Evolutionary conservation across 371 early-diverging fungal species (phyloP).

Genomic region (Mucor racemosus): DNA sequence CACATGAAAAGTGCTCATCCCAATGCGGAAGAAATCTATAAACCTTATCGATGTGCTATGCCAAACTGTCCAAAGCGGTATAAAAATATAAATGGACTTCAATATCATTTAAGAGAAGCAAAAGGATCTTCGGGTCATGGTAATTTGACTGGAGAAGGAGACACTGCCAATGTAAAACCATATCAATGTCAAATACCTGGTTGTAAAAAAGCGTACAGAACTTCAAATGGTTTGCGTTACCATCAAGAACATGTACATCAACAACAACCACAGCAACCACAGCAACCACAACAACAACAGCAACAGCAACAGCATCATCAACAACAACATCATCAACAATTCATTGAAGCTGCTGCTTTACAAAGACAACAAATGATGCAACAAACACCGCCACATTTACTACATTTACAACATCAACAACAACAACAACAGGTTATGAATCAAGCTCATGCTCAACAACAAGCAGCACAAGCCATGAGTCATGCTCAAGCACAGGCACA

Average conservation of each 20-base stretch:
- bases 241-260: constrained; percentile 49
- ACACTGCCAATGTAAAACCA: constrained; percentile 30
- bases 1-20: constrained; percentile 72
- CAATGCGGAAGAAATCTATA: constrained; percentile 40
- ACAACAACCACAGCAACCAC: constrained; percentile 1
- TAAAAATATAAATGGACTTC: constrained; percentile 96
- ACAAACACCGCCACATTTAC: constrained; percentile 19
- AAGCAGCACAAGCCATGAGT: not conserved
- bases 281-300: not conserved
- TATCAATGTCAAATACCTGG: constrained; percentile 47
- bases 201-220: constrained; percentile 54
- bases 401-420: constrained; percentile 16
- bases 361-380: constrained; percentile 1
- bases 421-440: constrained; percentile 11
- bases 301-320: constrained; percentile 29
- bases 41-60: constrained; percentile 84
- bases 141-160: constrained; percentile 9
- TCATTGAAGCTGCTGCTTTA: constrained; percentile 4
- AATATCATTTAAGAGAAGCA: constrained; percentile 89
- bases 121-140: constrained; percentile 64
- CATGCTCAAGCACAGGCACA: not conserved
- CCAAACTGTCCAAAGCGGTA: constrained; percentile 85
- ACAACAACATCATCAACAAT: constrained; percentile 12
- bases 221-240: constrained; percentile 47
- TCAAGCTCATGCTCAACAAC: constrained; percentile 9